Conservation (phyloP, 148 eudicot species). For the Talinum fruticosum region DNA sequence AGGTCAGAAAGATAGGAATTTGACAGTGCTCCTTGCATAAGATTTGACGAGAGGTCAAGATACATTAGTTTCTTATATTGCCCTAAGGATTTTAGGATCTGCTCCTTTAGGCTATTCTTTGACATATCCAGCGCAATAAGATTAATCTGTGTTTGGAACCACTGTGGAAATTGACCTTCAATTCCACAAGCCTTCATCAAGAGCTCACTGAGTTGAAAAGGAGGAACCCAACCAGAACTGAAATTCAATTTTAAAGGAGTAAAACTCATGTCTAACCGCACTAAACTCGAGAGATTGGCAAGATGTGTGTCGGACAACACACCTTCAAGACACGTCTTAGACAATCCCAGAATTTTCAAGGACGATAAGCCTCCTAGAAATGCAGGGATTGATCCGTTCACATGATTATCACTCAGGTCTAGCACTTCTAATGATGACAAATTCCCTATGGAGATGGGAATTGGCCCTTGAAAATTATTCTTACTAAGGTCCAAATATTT, state of each 20-base stretch:
- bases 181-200: too few relatives aligned
- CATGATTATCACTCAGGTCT: neutral
- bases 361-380: neutral
- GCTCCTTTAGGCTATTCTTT: neutral
- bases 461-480: neutral
- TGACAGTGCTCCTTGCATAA: conserved; percentile 3
- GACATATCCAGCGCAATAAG: neutral
- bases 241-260: conserved; percentile 19
- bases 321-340: conserved; percentile 22
- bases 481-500: neutral
- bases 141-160: too few relatives aligned
- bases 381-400: neutral
- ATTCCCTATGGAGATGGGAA: neutral
- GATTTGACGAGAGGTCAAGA: conserved; percentile 12
- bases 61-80: neutral
- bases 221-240: conserved; percentile 32
- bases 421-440: conserved; percentile 4
- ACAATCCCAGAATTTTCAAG: too few relatives aligned
- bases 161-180: too few relatives aligned
- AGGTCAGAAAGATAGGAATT: conserved; percentile 18
- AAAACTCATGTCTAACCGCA: neutral
- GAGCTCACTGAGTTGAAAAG: conserved; percentile 29
- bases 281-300: conserved; percentile 24
- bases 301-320: conserved; percentile 20
- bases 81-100: neutral